These are phyloP conservation scores for Pseudogymnoascus sp. DNA, from an alignment of 2,329 filamentous ascomycete genomes.

Conservation along the genomic window DNA sequence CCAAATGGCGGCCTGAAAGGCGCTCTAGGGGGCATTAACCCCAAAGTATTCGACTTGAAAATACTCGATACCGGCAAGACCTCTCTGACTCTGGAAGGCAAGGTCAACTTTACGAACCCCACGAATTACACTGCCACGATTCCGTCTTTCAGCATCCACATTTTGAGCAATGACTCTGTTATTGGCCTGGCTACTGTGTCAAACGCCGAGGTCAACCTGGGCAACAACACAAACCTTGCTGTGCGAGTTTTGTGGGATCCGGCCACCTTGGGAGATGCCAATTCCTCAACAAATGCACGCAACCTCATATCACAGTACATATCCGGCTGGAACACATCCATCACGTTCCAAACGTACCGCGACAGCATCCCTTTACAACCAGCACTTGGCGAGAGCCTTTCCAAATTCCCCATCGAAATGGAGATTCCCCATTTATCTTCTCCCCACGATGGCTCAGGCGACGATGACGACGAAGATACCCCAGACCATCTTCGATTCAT, in stretches of 20 bases:
- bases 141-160: conserved; percentile 71
- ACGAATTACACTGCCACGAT: conserved; percentile 75
- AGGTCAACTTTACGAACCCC: conserved; percentile 81
- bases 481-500: conserved; percentile 57
- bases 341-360: conserved; percentile 65
- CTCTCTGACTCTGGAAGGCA: conserved; percentile 62
- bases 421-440: conserved; percentile 59
- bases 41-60: conserved; percentile 62
- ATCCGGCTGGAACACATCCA: conserved; percentile 76
- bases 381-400: conserved; percentile 63
- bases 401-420: conserved; percentile 62
- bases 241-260: conserved; percentile 72
- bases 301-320: conserved; percentile 78
- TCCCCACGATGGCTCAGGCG: conserved; percentile 39
- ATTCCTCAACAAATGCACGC: conserved; percentile 54
- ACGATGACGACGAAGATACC: conserved; percentile 34
- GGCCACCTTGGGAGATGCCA: conserved; percentile 48
- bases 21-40: conserved; percentile 40
- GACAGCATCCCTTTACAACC: conserved; percentile 68
- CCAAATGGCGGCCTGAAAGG: conserved; percentile 37
- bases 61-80: conserved; percentile 65
- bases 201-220: conserved; percentile 56
- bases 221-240: conserved; percentile 62
- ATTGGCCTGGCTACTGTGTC: conserved; percentile 67
- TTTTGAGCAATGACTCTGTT: conserved; percentile 64